phyloP scores from a whole-genome alignment of 1,284 basidiomycete genomes.

The Irpex sp. region DNA sequence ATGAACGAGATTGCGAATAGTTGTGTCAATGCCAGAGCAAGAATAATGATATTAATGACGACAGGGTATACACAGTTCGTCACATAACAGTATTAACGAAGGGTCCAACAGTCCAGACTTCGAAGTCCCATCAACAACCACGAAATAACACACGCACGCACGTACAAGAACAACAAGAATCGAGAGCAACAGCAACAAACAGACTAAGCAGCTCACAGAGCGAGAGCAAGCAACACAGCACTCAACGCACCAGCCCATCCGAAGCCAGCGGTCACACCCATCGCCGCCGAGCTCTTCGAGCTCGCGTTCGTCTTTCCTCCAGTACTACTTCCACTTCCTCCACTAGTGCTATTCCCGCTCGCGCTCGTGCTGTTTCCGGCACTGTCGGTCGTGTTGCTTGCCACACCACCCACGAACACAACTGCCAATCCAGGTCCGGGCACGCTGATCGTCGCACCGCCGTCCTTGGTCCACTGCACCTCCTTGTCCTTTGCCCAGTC shows the following conservation, averaged over 20 bases:
- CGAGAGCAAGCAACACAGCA: background rate
- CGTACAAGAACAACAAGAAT: background rate
- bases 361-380: background rate
- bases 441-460: constrained; percentile 36
- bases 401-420: constrained; percentile 26
- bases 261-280: no score
- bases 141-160: background rate
- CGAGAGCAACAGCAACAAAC: background rate
- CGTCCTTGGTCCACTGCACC: constrained; percentile 22
- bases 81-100: no score
- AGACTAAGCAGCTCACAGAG: background rate
- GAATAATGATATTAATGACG: no score
- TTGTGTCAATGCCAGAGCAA: no score
- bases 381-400: background rate
- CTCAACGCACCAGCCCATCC: background rate
- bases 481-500: constrained; percentile 16
- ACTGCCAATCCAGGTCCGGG: constrained; percentile 42
- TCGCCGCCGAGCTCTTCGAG: background rate
- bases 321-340: background rate
- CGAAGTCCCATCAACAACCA: no score
- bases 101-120: background rate
- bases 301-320: background rate
- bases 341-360: background rate
- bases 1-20: no score
- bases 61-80: background rate